A percentile compares a stretch with the other conserved stretches of the same genome.
Conservation (phyloP, 2,329 filamentous ascomycete genomes). For the Pseudonectria foliicola region DNA sequence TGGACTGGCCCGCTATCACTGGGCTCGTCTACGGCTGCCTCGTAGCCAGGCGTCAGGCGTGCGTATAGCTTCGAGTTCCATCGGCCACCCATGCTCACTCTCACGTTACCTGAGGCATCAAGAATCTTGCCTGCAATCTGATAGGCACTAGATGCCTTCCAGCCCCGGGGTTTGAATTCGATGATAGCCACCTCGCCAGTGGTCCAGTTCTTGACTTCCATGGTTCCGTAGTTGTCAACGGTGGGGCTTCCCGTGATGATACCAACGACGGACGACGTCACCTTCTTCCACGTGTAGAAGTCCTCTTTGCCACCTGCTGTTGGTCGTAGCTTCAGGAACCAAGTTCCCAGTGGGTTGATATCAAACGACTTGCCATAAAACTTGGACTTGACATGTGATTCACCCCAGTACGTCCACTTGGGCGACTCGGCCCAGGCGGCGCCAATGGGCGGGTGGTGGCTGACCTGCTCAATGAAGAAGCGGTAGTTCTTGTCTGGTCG, state of each 20-base stretch:
- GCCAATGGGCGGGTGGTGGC: slow-evolving; percentile 91
- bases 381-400: slow-evolving; percentile 90
- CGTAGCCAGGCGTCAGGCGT: slow-evolving; percentile 83
- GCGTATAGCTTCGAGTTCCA: slow-evolving; percentile 99
- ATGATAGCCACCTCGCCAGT: slow-evolving; percentile 85
- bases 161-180: slow-evolving; percentile 92
- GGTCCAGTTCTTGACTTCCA: slow-evolving; percentile 97
- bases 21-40: slow-evolving; percentile 61
- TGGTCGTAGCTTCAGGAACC: slow-evolving; percentile 85
- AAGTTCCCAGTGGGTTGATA: slow-evolving; percentile 91
- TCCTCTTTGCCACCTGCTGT: slow-evolving; percentile 70
- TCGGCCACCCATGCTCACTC: slow-evolving; percentile 83
- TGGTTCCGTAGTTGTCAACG: slow-evolving; percentile 95
- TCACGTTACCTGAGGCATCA: slow-evolving; percentile 69
- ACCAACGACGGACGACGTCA: slow-evolving; percentile 93
- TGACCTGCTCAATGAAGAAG: slow-evolving; percentile 98
- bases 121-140: slow-evolving; percentile 81
- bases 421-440: slow-evolving; percentile 88
- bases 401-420: slow-evolving; percentile 96
- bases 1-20: slow-evolving; percentile 32
- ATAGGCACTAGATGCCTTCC: slow-evolving; percentile 90
- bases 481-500: slow-evolving; percentile 95
- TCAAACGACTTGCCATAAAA: slow-evolving; percentile 98
- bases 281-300: slow-evolving; percentile 98
- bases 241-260: slow-evolving; percentile 96